Conservation (phyloP, 768 basidiomycete genomes). For the Amanita subjunquillea region DNA sequence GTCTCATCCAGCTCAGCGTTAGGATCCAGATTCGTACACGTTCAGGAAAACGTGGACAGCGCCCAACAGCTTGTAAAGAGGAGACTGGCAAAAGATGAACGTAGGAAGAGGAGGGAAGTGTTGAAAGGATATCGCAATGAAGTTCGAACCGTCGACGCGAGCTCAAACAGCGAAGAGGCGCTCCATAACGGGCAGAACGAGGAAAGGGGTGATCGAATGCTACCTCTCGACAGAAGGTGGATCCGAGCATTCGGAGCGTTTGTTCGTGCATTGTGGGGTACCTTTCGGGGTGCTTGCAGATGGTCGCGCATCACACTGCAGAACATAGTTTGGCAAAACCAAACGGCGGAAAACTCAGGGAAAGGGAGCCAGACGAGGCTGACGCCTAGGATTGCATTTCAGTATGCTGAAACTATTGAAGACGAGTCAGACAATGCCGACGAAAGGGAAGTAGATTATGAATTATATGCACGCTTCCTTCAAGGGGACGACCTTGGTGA, state of each 20-base stretch:
- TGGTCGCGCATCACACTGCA: constrained; percentile 10
- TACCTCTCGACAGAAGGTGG: constrained; percentile 6
- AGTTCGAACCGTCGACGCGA: constrained; percentile 3
- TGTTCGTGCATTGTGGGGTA: constrained; percentile 15
- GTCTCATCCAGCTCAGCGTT: background rate
- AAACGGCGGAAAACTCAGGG: constrained; percentile 6
- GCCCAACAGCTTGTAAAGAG: background rate
- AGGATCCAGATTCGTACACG: constrained; percentile 2
- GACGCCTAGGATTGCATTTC: constrained; percentile 2
- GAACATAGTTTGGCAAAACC: constrained; percentile 8
- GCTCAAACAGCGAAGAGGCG: constrained; percentile 1
- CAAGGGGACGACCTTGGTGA: constrained; percentile 43
- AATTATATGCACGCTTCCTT: constrained; percentile 47
- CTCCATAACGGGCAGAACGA: constrained; percentile 5
- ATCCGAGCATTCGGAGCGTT: constrained; percentile 12
- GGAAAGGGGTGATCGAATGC: constrained; percentile 7
- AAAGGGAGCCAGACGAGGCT: constrained; percentile 9
- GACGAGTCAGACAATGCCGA: constrained; percentile 14
- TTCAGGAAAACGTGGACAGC: background rate
- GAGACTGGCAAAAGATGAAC: background rate
- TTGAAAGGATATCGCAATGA: constrained; percentile 4
- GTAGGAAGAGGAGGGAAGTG: background rate
- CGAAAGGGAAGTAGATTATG: constrained; percentile 19
- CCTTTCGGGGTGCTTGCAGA: constrained; percentile 11
- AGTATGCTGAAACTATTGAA: constrained; percentile 9